These are phyloP conservation scores for Corylus avellana DNA, from an alignment of 306 rosid species.

Conservation along the genomic window DNA sequence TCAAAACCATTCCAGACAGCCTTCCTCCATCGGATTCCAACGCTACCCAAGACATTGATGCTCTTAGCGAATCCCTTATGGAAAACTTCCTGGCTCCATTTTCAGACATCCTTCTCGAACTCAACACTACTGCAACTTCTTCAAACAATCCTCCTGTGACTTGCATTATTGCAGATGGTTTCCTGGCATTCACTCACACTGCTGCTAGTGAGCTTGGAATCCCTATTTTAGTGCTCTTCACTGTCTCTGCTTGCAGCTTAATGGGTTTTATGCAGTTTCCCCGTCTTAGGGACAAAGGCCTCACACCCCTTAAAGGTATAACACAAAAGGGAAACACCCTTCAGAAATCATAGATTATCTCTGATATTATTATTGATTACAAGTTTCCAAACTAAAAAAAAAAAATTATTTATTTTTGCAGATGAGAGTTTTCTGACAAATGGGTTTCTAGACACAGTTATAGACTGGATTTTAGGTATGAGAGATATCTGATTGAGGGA, in stretches of 20 bases:
- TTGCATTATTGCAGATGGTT: neutral
- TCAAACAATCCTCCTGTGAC: neutral
- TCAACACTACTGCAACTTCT: neutral
- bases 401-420: neutral
- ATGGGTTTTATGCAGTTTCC: too few relatives aligned
- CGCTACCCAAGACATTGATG: neutral
- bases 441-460: too few relatives aligned
- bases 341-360: neutral
- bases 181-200: slow-evolving; percentile 3
- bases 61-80: neutral
- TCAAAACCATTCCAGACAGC: slow-evolving; percentile 22
- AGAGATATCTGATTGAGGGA: too few relatives aligned
- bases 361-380: neutral
- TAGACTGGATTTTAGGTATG: too few relatives aligned
- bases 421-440: slow-evolving; percentile 2
- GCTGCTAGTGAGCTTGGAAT: neutral
- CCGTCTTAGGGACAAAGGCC: too few relatives aligned
- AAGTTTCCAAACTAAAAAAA: neutral
- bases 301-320: too few relatives aligned
- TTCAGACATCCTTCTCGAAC: slow-evolving; percentile 5
- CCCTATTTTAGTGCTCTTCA: slow-evolving; percentile 8
- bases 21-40: neutral
- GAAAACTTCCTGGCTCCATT: neutral
- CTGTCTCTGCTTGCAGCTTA: too few relatives aligned
- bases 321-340: too few relatives aligned